Evolutionary conservation across 2,329 filamentous ascomycete genomes (phyloP), one percentile per base, ranked within the genome.

Genomic region (Xylariaceae sp.): DNA sequence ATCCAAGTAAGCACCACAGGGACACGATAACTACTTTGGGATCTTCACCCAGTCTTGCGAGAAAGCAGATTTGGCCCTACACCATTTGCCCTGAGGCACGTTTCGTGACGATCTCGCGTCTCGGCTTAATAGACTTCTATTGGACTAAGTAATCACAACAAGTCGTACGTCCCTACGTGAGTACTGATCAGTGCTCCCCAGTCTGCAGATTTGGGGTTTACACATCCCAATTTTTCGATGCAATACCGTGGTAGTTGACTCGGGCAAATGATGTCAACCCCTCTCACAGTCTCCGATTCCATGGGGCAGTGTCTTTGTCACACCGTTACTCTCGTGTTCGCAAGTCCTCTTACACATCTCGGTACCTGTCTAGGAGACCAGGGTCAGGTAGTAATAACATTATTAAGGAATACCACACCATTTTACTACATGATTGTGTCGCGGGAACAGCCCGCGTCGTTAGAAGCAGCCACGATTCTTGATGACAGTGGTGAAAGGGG

Each of bases 181-280:
- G 22, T 11, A 11, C 22, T 26, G 22, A 39, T 35, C 18, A 39
- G 42, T 37, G 43, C 38, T 26, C 11, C 22, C 22, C 11, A 11
- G 22, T 6, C 22, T 36, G 34, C 39, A 16, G 22, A 29, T 41
- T 47, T 19, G n/a, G n/a, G n/a, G n/a, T n/a, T n/a, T n/a, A n/a
- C n/a, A 38, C 35, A 35, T 43, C 42, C 41, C 34, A 37, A 39
- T 42, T 34, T 29, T 46, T n/a, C n/a, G n/a, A n/a, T n/a, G n/a
- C n/a, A n/a, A n/a, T n/a, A n/a, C n/a, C n/a, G n/a, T n/a, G n/a
- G 22, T 6, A 26, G 22, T 51, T 43, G 39, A 49, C 42, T 43
- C 40, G 38, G 46, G 50, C 42, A 41, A 48, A 49, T 51, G 41
- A 51, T 53, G 49, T 52, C 50, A 52, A 38, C 42, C 44, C 11